Percentiles rank a stretch among this genome's conserved stretches.
Evolutionary conservation across 1,284 basidiomycete species (phyloP).

Genomic region (Irpex sp.): DNA sequence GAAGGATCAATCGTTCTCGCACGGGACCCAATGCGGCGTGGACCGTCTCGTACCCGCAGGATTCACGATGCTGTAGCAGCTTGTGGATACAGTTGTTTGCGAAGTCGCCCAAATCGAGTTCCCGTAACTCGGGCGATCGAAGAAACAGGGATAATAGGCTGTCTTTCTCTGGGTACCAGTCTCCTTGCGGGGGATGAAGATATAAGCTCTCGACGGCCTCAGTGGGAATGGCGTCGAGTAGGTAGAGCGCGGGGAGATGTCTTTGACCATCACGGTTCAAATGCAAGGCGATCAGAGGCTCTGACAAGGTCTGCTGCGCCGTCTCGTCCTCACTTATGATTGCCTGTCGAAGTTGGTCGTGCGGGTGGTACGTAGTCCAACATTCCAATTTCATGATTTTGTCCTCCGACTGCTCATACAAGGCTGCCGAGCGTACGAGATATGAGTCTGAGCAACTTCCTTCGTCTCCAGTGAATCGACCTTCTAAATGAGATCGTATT

Average conservation of each 20-base stretch:
- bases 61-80: neutral
- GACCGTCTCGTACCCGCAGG: too few species aligned
- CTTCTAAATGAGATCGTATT: too few species aligned
- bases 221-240: neutral
- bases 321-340: neutral
- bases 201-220: neutral
- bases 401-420: too few species aligned
- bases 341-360: neutral
- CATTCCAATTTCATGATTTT: neutral
- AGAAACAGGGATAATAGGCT: neutral
- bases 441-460: too few species aligned
- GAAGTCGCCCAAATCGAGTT: neutral
- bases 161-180: neutral
- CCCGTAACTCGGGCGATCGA: neutral
- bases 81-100: neutral
- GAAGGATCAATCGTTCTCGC: neutral
- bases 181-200: neutral
- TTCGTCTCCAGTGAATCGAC: too few species aligned
- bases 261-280: neutral
- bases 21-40: too few species aligned
- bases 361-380: neutral
- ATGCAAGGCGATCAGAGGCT: neutral
- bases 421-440: too few species aligned
- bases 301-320: neutral
- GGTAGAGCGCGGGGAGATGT: neutral